phyloP scores from a whole-genome alignment of 139 green algal genomes.

The Picochlorum sp. region DNA sequence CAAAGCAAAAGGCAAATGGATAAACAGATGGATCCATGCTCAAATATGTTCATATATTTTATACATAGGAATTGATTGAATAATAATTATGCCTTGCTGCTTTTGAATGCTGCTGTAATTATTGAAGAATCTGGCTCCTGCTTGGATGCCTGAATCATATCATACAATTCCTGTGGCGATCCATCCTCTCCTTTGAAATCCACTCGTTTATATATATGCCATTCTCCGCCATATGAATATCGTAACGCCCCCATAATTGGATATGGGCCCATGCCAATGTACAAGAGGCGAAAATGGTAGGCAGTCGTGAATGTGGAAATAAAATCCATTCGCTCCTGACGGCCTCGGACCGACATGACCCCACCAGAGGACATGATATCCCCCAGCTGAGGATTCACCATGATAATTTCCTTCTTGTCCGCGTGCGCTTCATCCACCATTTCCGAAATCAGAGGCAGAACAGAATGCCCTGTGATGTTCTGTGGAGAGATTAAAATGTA shows the following conservation, averaged over 20 bases:
- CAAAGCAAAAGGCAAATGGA: conserved; percentile 25
- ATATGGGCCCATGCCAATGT: conserved; percentile 23
- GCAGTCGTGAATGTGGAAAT: conserved; percentile 31
- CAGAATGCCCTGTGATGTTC: conserved; percentile 62
- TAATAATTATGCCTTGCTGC: neutral
- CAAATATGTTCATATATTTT: neutral
- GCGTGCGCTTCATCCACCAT: conserved; percentile 21
- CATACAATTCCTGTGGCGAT: conserved; percentile 30
- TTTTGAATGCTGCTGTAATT: conserved; percentile 28
- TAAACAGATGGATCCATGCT: neutral
- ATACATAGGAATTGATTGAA: neutral
- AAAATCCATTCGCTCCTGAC: conserved; percentile 41
- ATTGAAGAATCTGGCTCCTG: conserved; percentile 23
- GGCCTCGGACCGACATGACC: conserved; percentile 42
- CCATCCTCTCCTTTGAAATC: conserved; percentile 19
- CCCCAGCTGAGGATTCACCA: conserved; percentile 51
- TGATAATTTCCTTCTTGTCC: conserved; percentile 40
- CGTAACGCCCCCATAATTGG: conserved; percentile 57
- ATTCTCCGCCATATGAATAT: conserved; percentile 33
- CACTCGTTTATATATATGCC: conserved; percentile 42
- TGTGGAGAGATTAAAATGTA: conserved; percentile 49
- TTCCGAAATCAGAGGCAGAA: conserved; percentile 45
- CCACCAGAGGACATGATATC: conserved; percentile 38
- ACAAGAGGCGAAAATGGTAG: conserved; percentile 60
- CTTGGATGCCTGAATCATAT: conserved; percentile 31